These are phyloP conservation scores for Kwoniella shivajii DNA, from an alignment of 1,284 basidiomycete species.

Conservation along the genomic window DNA sequence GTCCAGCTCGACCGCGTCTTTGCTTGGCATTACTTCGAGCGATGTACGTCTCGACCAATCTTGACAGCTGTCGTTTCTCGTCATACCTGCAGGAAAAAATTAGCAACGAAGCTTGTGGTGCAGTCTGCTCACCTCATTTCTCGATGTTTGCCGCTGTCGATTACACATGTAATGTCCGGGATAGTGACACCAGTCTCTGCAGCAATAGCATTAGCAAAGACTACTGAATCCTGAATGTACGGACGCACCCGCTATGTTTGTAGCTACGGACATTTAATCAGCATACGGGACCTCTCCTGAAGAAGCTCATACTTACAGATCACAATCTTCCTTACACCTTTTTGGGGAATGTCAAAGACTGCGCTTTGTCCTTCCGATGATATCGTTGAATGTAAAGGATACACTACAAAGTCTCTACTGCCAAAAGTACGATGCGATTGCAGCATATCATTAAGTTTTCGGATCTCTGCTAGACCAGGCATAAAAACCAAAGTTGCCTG, in stretches of 20 bases:
- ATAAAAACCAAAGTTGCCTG: conserved; percentile 88
- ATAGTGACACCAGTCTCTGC: conserved; percentile 96
- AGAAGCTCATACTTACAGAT: conserved; percentile 60
- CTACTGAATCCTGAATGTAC: conserved; percentile 17
- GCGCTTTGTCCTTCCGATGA: conserved; percentile 86
- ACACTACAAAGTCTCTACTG: conserved; percentile 70
- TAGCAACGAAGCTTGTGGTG: background rate
- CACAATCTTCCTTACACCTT: conserved; percentile 84
- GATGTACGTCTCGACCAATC: conserved; percentile 89
- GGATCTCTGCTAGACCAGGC: conserved; percentile 89
- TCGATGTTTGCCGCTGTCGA: conserved; percentile 91
- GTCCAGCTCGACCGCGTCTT: conserved; percentile 85
- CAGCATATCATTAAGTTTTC: conserved; percentile 81
- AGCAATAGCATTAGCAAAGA: conserved; percentile 44
- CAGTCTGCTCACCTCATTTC: conserved; percentile 69
- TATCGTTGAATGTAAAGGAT: conserved; percentile 90
- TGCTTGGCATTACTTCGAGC: conserved; percentile 93
- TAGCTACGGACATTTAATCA: conserved; percentile 57
- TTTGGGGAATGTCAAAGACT: conserved; percentile 84
- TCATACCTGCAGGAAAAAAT: conserved; percentile 68
- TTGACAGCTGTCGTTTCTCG: conserved; percentile 94
- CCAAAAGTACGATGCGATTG: conserved; percentile 76
- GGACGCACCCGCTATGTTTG: conserved; percentile 54
- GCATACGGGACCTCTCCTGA: background rate
- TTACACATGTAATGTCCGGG: conserved; percentile 96